Percentiles rank a stretch among this genome's conserved stretches.
phyloP scores from a whole-genome alignment of 495 filamentous ascomycete species.

The Aspergillus conjunctus region DNA sequence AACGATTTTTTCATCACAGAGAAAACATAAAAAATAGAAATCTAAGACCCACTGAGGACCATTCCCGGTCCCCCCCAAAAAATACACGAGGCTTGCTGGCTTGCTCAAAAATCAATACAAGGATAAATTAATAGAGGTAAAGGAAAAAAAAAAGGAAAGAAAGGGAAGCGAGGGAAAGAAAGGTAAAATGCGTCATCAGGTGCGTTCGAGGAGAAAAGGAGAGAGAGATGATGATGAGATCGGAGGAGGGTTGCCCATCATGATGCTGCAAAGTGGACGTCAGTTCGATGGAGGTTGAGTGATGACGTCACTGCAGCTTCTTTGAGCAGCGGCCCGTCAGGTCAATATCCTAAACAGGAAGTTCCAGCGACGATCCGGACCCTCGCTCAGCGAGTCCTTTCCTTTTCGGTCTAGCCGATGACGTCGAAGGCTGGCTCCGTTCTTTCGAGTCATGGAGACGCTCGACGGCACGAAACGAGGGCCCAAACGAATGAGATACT shows the following conservation, averaged over 20 bases:
- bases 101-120: constrained; percentile 20
- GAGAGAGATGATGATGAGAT: background rate
- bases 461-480: background rate
- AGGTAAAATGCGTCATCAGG: constrained; percentile 21
- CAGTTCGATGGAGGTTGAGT: constrained; percentile 1
- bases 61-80: constrained; percentile 8
- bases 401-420: constrained; percentile 25
- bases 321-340: constrained; percentile 16
- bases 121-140: constrained; percentile 6
- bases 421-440: constrained; percentile 31
- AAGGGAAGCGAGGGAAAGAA: constrained; percentile 1
- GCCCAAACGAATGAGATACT: background rate
- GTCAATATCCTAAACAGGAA: constrained; percentile 22
- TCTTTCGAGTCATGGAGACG: constrained; percentile 24
- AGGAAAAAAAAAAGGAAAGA: constrained; percentile 9
- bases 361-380: constrained; percentile 20
- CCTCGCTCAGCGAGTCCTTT: constrained; percentile 23
- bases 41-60: constrained; percentile 17
- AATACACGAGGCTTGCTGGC: constrained; percentile 19
- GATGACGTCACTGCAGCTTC: constrained; percentile 27
- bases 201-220: constrained; percentile 7
- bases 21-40: constrained; percentile 17
- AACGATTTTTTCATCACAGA: constrained; percentile 18
- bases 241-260: constrained; percentile 2
- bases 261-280: constrained; percentile 5